phyloP scores from a whole-genome alignment of 2,329 filamentous ascomycete species.

The Thielaviopsis punctulata region DNA sequence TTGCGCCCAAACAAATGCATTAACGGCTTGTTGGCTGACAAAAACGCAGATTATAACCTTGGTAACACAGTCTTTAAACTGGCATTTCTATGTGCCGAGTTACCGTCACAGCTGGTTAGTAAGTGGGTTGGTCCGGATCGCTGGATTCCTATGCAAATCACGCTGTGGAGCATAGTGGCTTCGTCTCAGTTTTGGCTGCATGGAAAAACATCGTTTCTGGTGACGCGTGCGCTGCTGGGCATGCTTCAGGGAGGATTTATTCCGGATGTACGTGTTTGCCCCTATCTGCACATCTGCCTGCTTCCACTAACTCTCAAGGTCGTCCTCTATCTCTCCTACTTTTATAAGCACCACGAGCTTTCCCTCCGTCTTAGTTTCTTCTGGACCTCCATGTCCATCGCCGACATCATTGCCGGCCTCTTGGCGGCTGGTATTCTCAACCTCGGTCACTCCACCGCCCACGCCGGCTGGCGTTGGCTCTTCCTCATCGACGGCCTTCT shows the following conservation, averaged over 20 bases:
- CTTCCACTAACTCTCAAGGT: neutral
- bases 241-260: constrained; percentile 30
- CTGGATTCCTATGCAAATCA: constrained; percentile 43
- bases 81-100: constrained; percentile 20
- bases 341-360: constrained; percentile 26
- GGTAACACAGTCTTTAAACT: constrained; percentile 20
- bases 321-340: constrained; percentile 27
- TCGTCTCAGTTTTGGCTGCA: constrained; percentile 27
- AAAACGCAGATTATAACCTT: constrained; percentile 19
- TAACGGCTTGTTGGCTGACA: neutral
- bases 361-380: constrained; percentile 24
- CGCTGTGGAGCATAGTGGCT: constrained; percentile 37
- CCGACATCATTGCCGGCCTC: constrained; percentile 24
- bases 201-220: constrained; percentile 23
- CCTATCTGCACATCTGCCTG: constrained; percentile 9
- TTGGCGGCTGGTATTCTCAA: constrained; percentile 25
- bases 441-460: constrained; percentile 21
- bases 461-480: constrained; percentile 30
- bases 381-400: constrained; percentile 24
- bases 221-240: constrained; percentile 23
- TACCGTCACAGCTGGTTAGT: constrained; percentile 42
- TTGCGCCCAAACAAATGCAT: no score
- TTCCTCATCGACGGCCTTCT: constrained; percentile 36
- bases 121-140: constrained; percentile 41
- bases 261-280: constrained; percentile 22